phyloP scores from a whole-genome alignment of 805 yeast species.

The Wickerhamiella azyma region DNA sequence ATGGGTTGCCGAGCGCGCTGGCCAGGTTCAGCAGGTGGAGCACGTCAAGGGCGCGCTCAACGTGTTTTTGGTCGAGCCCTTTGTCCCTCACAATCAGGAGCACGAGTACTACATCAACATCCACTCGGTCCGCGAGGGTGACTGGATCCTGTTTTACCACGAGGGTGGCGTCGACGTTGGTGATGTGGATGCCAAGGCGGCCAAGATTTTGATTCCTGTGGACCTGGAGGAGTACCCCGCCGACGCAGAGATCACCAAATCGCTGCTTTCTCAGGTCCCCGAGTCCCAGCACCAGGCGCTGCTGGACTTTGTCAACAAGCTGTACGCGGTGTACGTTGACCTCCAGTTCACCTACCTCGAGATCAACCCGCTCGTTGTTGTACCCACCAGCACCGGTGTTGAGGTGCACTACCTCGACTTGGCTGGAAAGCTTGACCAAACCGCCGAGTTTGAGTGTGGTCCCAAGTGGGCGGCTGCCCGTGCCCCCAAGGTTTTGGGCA shows the following conservation, averaged over 20 bases:
- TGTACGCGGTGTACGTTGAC: slow-evolving; percentile 35
- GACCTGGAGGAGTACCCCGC: slow-evolving; percentile 31
- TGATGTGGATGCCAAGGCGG: slow-evolving; percentile 35
- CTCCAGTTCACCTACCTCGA: slow-evolving; percentile 35
- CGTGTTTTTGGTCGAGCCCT: slow-evolving; percentile 35
- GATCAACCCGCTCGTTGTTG: slow-evolving; percentile 34
- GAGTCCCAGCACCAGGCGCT: slow-evolving; percentile 29
- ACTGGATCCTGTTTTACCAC: slow-evolving; percentile 35
- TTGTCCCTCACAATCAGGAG: slow-evolving; percentile 34
- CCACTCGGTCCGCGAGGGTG: slow-evolving; percentile 36
- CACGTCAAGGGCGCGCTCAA: slow-evolving; percentile 28
- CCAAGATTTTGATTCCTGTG: slow-evolving; percentile 31
- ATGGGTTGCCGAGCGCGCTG: slow-evolving; percentile 34
- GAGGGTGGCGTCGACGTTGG: slow-evolving; percentile 39
- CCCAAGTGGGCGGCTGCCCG: slow-evolving; percentile 38
- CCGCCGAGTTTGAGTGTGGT: slow-evolving; percentile 37
- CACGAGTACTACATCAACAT: slow-evolving; percentile 36
- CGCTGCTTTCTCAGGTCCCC: slow-evolving; percentile 30
- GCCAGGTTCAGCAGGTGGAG: slow-evolving; percentile 29
- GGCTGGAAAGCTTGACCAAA: slow-evolving; percentile 36
- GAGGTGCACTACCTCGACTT: slow-evolving; percentile 35
- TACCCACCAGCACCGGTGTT: slow-evolving; percentile 28
- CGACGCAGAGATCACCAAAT: slow-evolving; percentile 24
- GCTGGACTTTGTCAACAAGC: slow-evolving; percentile 33
- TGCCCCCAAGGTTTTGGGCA: slow-evolving; percentile 30